A percentile compares a stretch with the other conserved stretches of the same genome.
phyloP scores from a whole-genome alignment of 345 rosid genomes.

The Citrus reticulata region DNA sequence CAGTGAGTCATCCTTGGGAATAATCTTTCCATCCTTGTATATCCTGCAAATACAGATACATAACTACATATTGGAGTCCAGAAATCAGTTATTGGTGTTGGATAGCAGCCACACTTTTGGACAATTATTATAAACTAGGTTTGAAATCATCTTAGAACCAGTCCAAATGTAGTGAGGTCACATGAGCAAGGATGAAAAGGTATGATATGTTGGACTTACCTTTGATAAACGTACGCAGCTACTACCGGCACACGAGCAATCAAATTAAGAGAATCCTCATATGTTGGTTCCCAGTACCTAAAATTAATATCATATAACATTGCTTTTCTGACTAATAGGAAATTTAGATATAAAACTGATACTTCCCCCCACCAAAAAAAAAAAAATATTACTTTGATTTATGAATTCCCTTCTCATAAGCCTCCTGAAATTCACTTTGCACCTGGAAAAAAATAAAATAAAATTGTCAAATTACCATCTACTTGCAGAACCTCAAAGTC shows the following conservation, averaged over 20 bases:
- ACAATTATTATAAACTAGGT: background rate
- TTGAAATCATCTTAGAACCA: background rate
- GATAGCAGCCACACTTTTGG: background rate
- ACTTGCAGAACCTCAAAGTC: background rate
- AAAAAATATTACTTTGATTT: conserved; percentile 62
- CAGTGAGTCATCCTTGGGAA: conserved; percentile 65
- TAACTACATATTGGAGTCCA: background rate
- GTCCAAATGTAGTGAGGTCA: background rate
- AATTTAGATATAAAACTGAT: conserved; percentile 14
- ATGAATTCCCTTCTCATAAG: conserved; percentile 83
- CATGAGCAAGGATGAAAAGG: conserved; percentile 6
- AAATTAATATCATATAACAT: conserved; percentile 17
- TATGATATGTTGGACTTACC: conserved; percentile 45
- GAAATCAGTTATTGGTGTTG: background rate
- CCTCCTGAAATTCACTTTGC: conserved; percentile 96
- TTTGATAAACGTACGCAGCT: conserved; percentile 85
- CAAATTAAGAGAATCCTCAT: conserved; percentile 83
- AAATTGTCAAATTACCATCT: conserved; percentile 2
- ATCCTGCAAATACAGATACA: conserved; percentile 41
- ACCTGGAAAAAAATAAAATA: conserved; percentile 48
- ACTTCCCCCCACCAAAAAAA: background rate
- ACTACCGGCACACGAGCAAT: conserved; percentile 87
- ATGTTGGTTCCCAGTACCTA: conserved; percentile 98
- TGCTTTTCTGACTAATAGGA: conserved; percentile 10
- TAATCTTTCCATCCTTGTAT: conserved; percentile 72